Evolutionary conservation across 2,329 filamentous ascomycete species (phyloP).

Genomic region (Cryphonectria parasitica): DNA sequence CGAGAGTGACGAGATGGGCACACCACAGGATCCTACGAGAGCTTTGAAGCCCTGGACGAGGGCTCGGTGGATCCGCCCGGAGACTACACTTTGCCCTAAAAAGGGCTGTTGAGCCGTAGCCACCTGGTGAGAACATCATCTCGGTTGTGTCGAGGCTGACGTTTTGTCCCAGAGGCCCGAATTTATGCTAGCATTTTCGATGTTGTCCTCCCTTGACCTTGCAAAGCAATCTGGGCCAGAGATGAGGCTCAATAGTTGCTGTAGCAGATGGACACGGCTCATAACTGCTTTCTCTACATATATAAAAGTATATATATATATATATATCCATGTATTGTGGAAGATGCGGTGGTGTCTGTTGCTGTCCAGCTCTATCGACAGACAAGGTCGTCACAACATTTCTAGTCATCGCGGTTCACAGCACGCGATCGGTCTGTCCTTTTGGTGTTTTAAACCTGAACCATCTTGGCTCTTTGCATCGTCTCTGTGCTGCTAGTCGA

Average conservation of each 20-base stretch:
- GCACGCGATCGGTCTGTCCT: background rate
- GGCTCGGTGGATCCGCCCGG: constrained; percentile 2
- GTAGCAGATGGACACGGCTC: background rate
- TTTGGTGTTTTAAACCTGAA: background rate
- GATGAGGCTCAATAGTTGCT: background rate
- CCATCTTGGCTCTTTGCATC: background rate
- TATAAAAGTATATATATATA: background rate
- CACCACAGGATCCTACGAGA: background rate
- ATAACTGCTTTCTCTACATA: too few species aligned
- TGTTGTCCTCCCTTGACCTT: background rate
- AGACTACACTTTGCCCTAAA: constrained; percentile 6
- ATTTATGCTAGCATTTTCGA: background rate
- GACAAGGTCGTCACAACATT: background rate
- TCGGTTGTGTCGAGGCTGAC: constrained; percentile 10
- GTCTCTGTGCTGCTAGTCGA: background rate
- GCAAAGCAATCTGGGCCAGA: background rate
- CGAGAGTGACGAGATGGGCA: background rate
- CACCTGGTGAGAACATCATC: background rate
- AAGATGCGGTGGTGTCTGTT: background rate
- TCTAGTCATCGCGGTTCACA: background rate
- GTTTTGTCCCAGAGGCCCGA: background rate
- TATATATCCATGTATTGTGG: background rate
- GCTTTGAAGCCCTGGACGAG: constrained; percentile 2
- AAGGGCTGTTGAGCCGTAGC: constrained; percentile 1
- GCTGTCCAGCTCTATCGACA: background rate